These are phyloP conservation scores for Typha latifolia DNA, from an alignment of 176 grass and related monocot genomes.

Conservation along the genomic window DNA sequence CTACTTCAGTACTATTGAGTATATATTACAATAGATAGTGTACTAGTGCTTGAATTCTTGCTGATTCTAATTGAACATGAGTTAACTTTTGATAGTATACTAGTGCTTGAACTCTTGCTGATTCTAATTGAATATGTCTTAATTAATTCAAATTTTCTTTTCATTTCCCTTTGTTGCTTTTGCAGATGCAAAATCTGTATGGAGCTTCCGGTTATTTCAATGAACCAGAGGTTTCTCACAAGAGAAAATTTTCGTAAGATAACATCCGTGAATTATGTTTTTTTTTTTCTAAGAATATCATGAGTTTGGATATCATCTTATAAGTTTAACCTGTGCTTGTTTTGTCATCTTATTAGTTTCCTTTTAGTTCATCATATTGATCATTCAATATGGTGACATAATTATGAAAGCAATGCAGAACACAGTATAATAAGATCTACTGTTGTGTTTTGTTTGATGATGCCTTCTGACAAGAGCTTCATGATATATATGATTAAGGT, in stretches of 20 bases:
- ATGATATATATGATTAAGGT: no score
- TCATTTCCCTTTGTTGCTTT: conserved; percentile 13
- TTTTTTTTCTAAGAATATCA: background rate
- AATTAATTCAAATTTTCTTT: conserved; percentile 10
- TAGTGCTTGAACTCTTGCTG: background rate
- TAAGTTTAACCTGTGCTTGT: no score
- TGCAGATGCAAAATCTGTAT: conserved; percentile 80
- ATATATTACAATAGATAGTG: no score
- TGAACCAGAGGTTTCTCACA: conserved; percentile 48
- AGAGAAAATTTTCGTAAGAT: conserved; percentile 67
- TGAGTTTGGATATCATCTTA: no score
- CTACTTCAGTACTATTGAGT: no score
- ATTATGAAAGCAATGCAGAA: no score
- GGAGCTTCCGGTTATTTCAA: conserved; percentile 96
- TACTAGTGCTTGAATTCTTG: background rate
- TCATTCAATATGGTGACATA: no score
- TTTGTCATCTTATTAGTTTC: no score
- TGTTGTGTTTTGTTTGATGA: no score
- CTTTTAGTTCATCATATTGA: no score
- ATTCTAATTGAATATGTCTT: background rate
- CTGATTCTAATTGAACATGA: background rate
- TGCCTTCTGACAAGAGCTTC: no score
- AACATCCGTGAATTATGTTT: background rate
- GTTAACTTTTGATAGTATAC: background rate
- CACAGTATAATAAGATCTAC: no score